Conservation (phyloP, 2,329 filamentous ascomycete genomes). For the Juglanconis oblonga region DNA sequence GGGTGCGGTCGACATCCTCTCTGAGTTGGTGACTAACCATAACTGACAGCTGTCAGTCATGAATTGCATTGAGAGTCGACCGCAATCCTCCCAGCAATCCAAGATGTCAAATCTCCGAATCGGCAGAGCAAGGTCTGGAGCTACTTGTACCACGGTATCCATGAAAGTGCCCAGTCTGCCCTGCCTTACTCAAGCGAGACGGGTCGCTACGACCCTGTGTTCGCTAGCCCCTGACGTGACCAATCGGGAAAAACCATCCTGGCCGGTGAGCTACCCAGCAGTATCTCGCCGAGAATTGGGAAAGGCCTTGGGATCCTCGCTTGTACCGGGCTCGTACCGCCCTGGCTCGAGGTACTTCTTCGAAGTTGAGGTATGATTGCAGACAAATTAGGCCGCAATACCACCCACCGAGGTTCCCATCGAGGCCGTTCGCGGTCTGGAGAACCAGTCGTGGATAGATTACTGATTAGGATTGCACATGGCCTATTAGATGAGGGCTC, state of each 20-base stretch:
- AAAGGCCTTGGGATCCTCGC: not conserved
- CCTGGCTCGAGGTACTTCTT: slow-evolving; percentile 10
- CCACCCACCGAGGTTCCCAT: not conserved
- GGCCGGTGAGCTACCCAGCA: not conserved
- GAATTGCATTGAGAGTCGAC: slow-evolving; percentile 2
- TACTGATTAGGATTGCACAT: slow-evolving; percentile 7
- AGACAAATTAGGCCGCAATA: not conserved
- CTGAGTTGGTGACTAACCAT: not conserved
- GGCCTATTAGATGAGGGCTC: not conserved
- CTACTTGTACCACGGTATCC: not conserved
- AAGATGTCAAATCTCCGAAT: slow-evolving; percentile 13
- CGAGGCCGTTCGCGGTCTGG: slow-evolving; percentile 5
- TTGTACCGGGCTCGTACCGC: slow-evolving; percentile 10
- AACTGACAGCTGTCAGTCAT: not conserved
- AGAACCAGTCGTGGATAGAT: slow-evolving; percentile 6
- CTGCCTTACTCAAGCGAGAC: slow-evolving; percentile 9
- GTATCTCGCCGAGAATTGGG: not conserved
- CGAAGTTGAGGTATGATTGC: not conserved
- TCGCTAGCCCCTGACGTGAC: not conserved
- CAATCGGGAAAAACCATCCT: slow-evolving; percentile 16
- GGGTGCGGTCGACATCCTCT: not conserved
- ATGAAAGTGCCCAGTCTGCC: slow-evolving; percentile 4
- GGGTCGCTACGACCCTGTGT: slow-evolving; percentile 10
- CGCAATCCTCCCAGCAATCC: slow-evolving; percentile 5
- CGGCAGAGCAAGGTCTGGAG: slow-evolving; percentile 7